These are phyloP conservation scores for Rhinocladiella similis DNA, from an alignment of 2,329 filamentous ascomycete species.

Conservation along the genomic window DNA sequence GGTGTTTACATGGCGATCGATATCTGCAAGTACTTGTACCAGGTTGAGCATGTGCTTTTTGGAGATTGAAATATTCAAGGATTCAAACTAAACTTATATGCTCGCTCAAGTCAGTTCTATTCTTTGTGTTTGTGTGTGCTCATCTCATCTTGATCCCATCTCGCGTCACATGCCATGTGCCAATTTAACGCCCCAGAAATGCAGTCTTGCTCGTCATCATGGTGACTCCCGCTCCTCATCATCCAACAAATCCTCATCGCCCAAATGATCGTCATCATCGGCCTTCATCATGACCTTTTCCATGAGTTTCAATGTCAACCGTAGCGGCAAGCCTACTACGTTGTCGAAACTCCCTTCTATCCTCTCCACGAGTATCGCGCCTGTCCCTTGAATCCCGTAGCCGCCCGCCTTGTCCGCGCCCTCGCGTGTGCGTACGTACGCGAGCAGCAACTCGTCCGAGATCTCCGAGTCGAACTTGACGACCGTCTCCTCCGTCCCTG, in stretches of 20 bases:
- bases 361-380: slow-evolving; percentile 80
- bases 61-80: too few species aligned
- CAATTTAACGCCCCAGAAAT: not conserved
- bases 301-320: slow-evolving; percentile 74
- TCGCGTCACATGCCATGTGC: not conserved
- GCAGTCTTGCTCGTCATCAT: slow-evolving; percentile 13
- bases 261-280: slow-evolving; percentile 60
- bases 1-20: not conserved
- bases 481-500: slow-evolving; percentile 82
- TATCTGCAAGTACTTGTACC: too few species aligned
- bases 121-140: not conserved
- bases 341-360: slow-evolving; percentile 92
- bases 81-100: too few species aligned
- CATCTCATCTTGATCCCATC: not conserved
- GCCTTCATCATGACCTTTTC: slow-evolving; percentile 83
- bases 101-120: too few species aligned
- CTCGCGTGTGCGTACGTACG: slow-evolving; percentile 71
- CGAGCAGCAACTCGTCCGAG: slow-evolving; percentile 79
- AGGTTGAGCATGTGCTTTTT: too few species aligned
- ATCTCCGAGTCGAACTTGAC: slow-evolving; percentile 79
- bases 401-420: slow-evolving; percentile 95
- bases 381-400: slow-evolving; percentile 89
- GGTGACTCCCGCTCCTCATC: slow-evolving; percentile 49
- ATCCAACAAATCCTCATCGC: slow-evolving; percentile 40
- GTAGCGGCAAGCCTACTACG: slow-evolving; percentile 84